Percentiles rank a stretch among this genome's conserved stretches.
phyloP scores from a whole-genome alignment of 2,329 filamentous ascomycete species.

The Trichoderma koningiopsis region DNA sequence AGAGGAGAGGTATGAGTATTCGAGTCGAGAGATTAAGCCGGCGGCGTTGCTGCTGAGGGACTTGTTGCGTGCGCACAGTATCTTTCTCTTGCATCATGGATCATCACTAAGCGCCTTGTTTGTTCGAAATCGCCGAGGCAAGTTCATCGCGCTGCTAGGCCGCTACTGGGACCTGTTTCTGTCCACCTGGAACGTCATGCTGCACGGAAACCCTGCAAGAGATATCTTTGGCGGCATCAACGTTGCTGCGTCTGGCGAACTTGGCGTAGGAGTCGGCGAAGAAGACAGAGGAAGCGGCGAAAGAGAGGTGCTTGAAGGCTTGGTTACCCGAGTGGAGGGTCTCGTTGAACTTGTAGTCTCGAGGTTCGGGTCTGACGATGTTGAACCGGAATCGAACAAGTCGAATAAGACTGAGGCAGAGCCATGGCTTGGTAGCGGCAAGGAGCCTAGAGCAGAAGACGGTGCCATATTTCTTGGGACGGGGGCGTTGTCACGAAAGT shows the following conservation, averaged over 20 bases:
- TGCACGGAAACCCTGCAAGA: constrained; percentile 84
- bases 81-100: constrained; percentile 87
- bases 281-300: constrained; percentile 94
- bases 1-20: constrained; percentile 69
- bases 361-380: constrained; percentile 67
- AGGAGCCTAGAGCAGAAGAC: constrained; percentile 69
- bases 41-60: constrained; percentile 77
- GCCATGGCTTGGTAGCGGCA: constrained; percentile 74
- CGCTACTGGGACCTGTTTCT: constrained; percentile 77
- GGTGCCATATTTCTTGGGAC: constrained; percentile 85
- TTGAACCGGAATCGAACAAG: constrained; percentile 34
- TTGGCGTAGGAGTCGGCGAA: constrained; percentile 92
- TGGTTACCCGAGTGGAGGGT: constrained; percentile 76
- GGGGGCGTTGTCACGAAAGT: constrained; percentile 70
- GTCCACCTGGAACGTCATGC: constrained; percentile 81
- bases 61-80: constrained; percentile 76
- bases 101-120: constrained; percentile 72
- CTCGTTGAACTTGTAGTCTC: constrained; percentile 87
- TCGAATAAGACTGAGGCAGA: constrained; percentile 29
- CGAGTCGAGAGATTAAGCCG: constrained; percentile 85
- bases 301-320: constrained; percentile 88
- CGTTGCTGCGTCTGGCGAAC: constrained; percentile 83
- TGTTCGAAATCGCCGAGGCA: constrained; percentile 60
- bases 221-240: constrained; percentile 83
- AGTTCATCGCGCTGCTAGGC: constrained; percentile 72